Evolutionary conservation across 352 stramenopile species (phyloP).

Genomic region (Globisporangium apiculatum): DNA sequence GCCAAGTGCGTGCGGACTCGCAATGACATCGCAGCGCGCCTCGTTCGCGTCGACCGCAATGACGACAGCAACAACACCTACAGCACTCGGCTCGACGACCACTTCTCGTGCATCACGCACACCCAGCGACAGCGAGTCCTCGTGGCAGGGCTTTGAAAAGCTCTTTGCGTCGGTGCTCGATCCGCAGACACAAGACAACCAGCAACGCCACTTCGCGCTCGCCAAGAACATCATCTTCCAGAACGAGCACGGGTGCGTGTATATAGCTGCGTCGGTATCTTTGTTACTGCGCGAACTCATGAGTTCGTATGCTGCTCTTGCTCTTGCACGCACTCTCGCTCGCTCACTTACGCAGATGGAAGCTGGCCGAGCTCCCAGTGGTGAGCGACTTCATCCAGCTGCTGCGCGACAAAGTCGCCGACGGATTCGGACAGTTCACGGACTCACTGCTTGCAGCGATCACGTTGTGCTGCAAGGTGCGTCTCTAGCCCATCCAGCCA

Average conservation of each 20-base stretch:
- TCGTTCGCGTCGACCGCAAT: not conserved
- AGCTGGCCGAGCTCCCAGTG: constrained; percentile 49
- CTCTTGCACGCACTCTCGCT: not conserved
- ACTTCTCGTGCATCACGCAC: no score
- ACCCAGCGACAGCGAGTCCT: constrained; percentile 9
- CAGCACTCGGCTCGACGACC: no score
- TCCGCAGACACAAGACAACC: constrained; percentile 54
- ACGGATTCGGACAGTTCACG: constrained; percentile 34
- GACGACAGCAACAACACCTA: no score
- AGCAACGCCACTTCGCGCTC: constrained; percentile 64
- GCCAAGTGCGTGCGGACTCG: not conserved
- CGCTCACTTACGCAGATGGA: constrained; percentile 35
- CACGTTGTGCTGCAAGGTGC: constrained; percentile 37
- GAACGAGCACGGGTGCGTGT: constrained; percentile 49
- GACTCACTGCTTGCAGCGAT: constrained; percentile 35
- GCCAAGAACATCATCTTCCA: constrained; percentile 74
- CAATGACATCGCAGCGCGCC: constrained; percentile 6
- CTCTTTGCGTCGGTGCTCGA: constrained; percentile 53
- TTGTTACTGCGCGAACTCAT: not conserved
- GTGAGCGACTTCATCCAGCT: constrained; percentile 53
- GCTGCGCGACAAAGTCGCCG: constrained; percentile 44
- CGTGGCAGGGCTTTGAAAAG: constrained; percentile 51
- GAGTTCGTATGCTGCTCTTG: not conserved
- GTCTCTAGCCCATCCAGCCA: not conserved
- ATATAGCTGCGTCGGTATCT: not conserved